Conservation (phyloP, 2,329 filamentous ascomycete species). For the Cladosporium oxysporum region DNA sequence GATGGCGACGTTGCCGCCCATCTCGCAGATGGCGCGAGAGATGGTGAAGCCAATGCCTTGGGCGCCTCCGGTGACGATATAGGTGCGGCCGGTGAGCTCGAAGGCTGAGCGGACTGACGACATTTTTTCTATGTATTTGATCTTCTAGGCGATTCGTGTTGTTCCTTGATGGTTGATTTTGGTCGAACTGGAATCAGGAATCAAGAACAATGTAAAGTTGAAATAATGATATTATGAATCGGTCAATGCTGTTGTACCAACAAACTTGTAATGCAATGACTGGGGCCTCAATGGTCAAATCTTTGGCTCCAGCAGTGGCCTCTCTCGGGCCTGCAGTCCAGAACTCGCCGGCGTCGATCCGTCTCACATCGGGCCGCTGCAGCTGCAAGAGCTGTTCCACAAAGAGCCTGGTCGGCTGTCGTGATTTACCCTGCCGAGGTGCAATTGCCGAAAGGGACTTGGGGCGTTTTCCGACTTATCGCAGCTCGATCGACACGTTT, state of each 20-base stretch:
- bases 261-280: not conserved
- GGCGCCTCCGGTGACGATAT: conserved; percentile 33
- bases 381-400: not conserved
- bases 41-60: conserved; percentile 33
- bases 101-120: conserved; percentile 21
- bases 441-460: not conserved
- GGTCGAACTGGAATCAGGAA: too few species aligned
- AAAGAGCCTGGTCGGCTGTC: not conserved
- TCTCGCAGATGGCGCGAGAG: conserved; percentile 31
- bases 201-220: not conserved
- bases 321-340: not conserved
- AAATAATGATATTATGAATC: not conserved
- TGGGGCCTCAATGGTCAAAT: conserved; percentile 3
- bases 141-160: not conserved
- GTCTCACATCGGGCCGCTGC: not conserved
- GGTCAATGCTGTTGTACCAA: not conserved
- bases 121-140: not conserved
- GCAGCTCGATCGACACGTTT: conserved; percentile 7
- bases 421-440: not conserved
- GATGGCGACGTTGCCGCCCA: conserved; percentile 55
- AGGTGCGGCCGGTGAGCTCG: conserved; percentile 29
- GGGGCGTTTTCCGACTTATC: not conserved
- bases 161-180: not conserved
- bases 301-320: not conserved
- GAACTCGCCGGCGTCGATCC: not conserved